phyloP scores from a whole-genome alignment of 2,329 filamentous ascomycete genomes.

The Colletotrichum sansevieriae region DNA sequence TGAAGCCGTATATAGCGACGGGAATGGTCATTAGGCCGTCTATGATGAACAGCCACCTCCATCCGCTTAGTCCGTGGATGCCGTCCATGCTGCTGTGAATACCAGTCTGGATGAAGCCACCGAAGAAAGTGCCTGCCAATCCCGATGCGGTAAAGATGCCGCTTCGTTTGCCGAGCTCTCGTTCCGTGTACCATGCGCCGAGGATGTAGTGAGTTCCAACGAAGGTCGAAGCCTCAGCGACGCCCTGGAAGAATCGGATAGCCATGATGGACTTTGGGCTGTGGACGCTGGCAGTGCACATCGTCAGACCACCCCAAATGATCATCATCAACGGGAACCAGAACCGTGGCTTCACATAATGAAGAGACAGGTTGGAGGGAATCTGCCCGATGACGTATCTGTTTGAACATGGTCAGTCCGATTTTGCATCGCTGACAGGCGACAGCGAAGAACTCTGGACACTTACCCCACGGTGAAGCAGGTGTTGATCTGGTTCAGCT shows the following conservation, averaged over 20 bases:
- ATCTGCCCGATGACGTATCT: slow-evolving; percentile 68
- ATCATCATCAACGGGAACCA: slow-evolving; percentile 76
- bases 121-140: slow-evolving; percentile 70
- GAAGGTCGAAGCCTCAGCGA: slow-evolving; percentile 56
- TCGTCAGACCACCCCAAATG: slow-evolving; percentile 73
- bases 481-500: slow-evolving; percentile 66
- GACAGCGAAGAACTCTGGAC: too few relatives aligned
- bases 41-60: slow-evolving; percentile 50
- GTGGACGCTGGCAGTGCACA: slow-evolving; percentile 67
- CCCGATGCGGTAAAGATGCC: slow-evolving; percentile 74
- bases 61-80: slow-evolving; percentile 48
- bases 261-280: slow-evolving; percentile 67
- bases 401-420: neutral
- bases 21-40: slow-evolving; percentile 66
- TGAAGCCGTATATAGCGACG: slow-evolving; percentile 63
- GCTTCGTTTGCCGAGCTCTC: slow-evolving; percentile 72
- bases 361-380: slow-evolving; percentile 71
- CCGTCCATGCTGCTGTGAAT: slow-evolving; percentile 61
- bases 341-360: slow-evolving; percentile 72
- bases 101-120: slow-evolving; percentile 71
- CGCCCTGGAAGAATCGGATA: slow-evolving; percentile 55
- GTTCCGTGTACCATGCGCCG: slow-evolving; percentile 71
- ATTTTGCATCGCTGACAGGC: too few relatives aligned
- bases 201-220: slow-evolving; percentile 59
- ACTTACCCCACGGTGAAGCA: slow-evolving; percentile 59